Conservation (phyloP, 2,329 filamentous ascomycete genomes). For the Macrophomina pseudophaseolina region DNA sequence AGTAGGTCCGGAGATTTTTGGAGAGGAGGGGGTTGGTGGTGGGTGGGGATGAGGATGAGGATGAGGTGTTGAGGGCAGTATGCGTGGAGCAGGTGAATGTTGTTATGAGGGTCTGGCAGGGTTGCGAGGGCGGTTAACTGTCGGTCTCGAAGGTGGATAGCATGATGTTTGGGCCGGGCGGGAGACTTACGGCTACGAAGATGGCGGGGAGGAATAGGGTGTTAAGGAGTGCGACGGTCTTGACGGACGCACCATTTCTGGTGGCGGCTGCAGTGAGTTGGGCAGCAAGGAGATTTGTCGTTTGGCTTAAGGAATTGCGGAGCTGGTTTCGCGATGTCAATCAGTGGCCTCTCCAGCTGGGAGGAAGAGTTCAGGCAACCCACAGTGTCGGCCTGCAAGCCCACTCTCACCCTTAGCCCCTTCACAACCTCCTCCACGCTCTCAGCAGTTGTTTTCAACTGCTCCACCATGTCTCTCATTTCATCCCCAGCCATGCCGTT, state of each 20-base stretch:
- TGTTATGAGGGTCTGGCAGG: constrained; percentile 6
- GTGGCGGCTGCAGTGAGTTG: constrained; percentile 32
- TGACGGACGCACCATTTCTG: constrained; percentile 45
- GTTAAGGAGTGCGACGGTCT: constrained; percentile 47
- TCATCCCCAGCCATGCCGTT: neutral
- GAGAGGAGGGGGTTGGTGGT: constrained; percentile 9
- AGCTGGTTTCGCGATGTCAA: neutral
- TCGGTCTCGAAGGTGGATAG: neutral
- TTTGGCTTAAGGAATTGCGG: constrained; percentile 3
- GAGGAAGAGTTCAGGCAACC: neutral
- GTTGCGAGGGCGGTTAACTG: neutral
- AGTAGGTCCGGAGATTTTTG: constrained; percentile 21
- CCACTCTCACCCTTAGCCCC: neutral
- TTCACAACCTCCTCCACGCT: neutral
- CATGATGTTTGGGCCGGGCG: neutral
- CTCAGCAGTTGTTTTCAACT: neutral
- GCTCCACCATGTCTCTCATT: constrained; percentile 10
- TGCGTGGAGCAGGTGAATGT: constrained; percentile 19
- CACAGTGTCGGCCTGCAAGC: constrained; percentile 3
- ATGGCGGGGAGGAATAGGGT: constrained; percentile 50
- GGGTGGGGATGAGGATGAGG: neutral
- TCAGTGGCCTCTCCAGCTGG: neutral
- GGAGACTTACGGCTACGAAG: constrained; percentile 41
- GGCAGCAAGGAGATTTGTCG: constrained; percentile 17
- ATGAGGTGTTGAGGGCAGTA: neutral